Base-by-base conservation (phyloP, 129 eudicot genomes). In the Ambrosia trifida region DNA sequence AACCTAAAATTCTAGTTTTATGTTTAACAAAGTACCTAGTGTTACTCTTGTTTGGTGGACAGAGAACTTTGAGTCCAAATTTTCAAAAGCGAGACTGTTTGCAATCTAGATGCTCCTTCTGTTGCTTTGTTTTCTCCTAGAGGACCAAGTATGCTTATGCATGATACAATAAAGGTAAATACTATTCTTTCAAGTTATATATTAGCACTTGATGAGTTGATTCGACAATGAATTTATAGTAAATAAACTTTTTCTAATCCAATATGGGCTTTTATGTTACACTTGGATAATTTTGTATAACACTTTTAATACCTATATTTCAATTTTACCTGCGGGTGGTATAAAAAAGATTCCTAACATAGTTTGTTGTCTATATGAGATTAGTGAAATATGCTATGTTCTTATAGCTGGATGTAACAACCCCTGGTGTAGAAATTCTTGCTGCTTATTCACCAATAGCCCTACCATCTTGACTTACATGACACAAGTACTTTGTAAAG, bases 121-220 rank as follows among this genome's bases (percentile, higher is more conserved):
- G 78, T 85, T 36, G 87, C 28, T 24, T 24, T 24, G 28, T 24
- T 24, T 24, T 24, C 28, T 24, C 1, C 28, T 24, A 24, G 28
- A 24, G 28, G 28, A 24, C 28, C 28, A 24, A 24, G 28, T 24
- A 24, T 24, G 28, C 1, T 24, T 24, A 18, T 76, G 30, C 72
- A 57, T 28, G 78, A 84, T 12, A 80, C 76, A 28, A 36, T 84
- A 11, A 80, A 80, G 83, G 85, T 83, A 75, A n/a, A 13, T 10
- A 11, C 0, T 56, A 2, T 4, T 56, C 28, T 56, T 7, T 56
- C 36, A 24, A 19, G 2, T 10, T 24, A 47, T 12, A 6, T 14
- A 5, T 53, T 53, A 51, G 1, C 1, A 24, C 28, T 24, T 24
- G 28, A 24, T 24, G 28, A 24, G 28, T 24, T 24, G 28, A 24